Percentiles rank a stretch among this genome's conserved stretches.
Conservation (phyloP, 164 flowering plant genomes). For the Vitis cinerea region DNA sequence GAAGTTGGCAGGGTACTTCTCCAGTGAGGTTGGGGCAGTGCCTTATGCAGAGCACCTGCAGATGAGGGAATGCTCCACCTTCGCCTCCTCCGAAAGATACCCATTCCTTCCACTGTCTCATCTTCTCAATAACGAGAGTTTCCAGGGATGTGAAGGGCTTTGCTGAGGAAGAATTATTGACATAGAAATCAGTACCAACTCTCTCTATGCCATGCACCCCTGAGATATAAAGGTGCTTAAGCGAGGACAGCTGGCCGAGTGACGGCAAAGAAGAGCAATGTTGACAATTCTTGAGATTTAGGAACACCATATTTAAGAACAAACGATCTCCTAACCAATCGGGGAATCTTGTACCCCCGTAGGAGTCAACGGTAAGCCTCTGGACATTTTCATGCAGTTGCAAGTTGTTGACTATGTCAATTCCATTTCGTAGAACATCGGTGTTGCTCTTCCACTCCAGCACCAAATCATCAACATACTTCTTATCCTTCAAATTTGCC, state of each 20-base stretch:
- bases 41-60: slow-evolving; percentile 2
- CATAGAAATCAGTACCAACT: slow-evolving; percentile 13
- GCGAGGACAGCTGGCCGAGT: slow-evolving; percentile 14
- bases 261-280: slow-evolving; percentile 10
- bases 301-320: background rate
- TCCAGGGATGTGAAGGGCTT: slow-evolving; percentile 8
- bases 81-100: background rate
- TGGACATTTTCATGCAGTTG: slow-evolving; percentile 10
- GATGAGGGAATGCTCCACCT: slow-evolving; percentile 8
- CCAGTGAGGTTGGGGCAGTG: slow-evolving; percentile 8
- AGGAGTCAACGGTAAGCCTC: background rate
- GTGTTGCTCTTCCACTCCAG: slow-evolving; percentile 9
- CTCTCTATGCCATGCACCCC: background rate
- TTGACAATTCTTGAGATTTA: background rate
- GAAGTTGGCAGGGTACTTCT: background rate
- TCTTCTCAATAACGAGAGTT: background rate
- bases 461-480: slow-evolving; percentile 2
- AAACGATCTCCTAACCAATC: slow-evolving; percentile 14
- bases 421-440: background rate
- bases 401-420: slow-evolving; percentile 1
- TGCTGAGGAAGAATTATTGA: background rate
- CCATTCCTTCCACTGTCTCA: slow-evolving; percentile 19
- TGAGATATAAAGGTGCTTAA: slow-evolving; percentile 2
- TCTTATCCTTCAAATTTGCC: slow-evolving; percentile 15
- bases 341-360: slow-evolving; percentile 17